phyloP scores from a whole-genome alignment of 306 rosid genomes.

The Vicia villosa region DNA sequence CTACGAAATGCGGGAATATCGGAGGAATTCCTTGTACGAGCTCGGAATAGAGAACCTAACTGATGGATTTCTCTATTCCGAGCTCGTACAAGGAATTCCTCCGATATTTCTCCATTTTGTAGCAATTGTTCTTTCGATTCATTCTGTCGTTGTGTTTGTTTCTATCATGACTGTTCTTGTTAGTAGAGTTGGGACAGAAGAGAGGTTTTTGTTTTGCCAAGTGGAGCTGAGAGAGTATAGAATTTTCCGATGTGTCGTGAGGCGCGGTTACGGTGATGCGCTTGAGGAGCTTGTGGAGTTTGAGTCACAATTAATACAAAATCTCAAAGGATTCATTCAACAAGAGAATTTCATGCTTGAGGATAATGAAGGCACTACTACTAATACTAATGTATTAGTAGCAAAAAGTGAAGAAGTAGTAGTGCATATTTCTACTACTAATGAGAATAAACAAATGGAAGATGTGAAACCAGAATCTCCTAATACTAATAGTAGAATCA shows the following conservation, averaged over 20 bases:
- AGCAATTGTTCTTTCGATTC: conserved; percentile 61
- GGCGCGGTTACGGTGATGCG: conserved; percentile 72
- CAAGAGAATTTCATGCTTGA: conserved; percentile 42
- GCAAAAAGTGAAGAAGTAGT: conserved; percentile 4
- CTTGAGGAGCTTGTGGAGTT: conserved; percentile 51
- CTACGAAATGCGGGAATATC: conserved; percentile 64
- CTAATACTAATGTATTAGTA: not conserved
- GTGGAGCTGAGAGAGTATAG: conserved; percentile 61
- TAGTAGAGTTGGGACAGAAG: conserved; percentile 54
- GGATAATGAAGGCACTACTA: conserved; percentile 4
- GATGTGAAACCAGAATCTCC: not conserved
- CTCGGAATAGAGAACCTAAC: conserved; percentile 73
- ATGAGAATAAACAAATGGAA: not conserved
- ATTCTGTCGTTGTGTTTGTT: conserved; percentile 68
- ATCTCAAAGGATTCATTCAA: conserved; percentile 56
- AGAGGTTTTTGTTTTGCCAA: conserved; percentile 72
- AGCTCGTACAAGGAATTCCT: conserved; percentile 87
- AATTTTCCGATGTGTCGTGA: conserved; percentile 75
- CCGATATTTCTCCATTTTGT: conserved; percentile 74
- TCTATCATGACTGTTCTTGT: conserved; percentile 71
- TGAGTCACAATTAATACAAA: conserved; percentile 57
- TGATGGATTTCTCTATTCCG: conserved; percentile 72
- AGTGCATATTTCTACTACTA: not conserved
- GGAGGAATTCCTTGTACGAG: conserved; percentile 91
- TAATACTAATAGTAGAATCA: conserved; percentile 36